A percentile compares a stretch with the other conserved stretches of the same genome.
phyloP scores from a whole-genome alignment of 2,329 filamentous ascomycete genomes.

The Colletotrichum brevisporum region DNA sequence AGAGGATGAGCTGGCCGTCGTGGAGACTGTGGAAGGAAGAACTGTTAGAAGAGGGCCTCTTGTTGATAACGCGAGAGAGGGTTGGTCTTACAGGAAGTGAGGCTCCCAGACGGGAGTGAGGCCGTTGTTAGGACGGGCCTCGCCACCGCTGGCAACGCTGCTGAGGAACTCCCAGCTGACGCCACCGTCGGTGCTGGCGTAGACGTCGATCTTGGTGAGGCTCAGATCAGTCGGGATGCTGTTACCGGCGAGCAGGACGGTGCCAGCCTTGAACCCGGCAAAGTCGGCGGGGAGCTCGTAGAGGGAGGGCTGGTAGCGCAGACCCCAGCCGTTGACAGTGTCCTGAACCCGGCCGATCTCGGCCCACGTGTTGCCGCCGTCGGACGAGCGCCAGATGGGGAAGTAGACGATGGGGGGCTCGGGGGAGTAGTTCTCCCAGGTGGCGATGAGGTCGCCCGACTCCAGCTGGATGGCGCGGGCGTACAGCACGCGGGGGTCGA shows the following conservation, averaged over 20 bases:
- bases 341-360: constrained; percentile 75
- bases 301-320: constrained; percentile 79
- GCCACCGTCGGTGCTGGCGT: constrained; percentile 74
- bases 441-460: constrained; percentile 63
- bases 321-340: constrained; percentile 73
- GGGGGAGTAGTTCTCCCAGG: constrained; percentile 70
- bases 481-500: constrained; percentile 59
- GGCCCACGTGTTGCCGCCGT: constrained; percentile 72
- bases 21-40: constrained; percentile 58
- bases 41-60: neutral
- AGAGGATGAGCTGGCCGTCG: constrained; percentile 72
- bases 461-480: constrained; percentile 59
- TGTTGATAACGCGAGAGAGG: rapidly evolving
- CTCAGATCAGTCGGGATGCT: constrained; percentile 72
- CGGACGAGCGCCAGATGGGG: constrained; percentile 66
- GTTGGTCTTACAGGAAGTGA: constrained; percentile 64
- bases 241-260: constrained; percentile 74
- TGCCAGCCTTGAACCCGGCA: constrained; percentile 72
- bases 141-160: constrained; percentile 74
- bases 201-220: constrained; percentile 77
- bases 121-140: constrained; percentile 73
- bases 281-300: constrained; percentile 73
- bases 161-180: constrained; percentile 77
- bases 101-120: constrained; percentile 81
- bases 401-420: constrained; percentile 69